phyloP scores from a whole-genome alignment of 2,329 filamentous ascomycete genomes.

The Penicillium sp. region DNA sequence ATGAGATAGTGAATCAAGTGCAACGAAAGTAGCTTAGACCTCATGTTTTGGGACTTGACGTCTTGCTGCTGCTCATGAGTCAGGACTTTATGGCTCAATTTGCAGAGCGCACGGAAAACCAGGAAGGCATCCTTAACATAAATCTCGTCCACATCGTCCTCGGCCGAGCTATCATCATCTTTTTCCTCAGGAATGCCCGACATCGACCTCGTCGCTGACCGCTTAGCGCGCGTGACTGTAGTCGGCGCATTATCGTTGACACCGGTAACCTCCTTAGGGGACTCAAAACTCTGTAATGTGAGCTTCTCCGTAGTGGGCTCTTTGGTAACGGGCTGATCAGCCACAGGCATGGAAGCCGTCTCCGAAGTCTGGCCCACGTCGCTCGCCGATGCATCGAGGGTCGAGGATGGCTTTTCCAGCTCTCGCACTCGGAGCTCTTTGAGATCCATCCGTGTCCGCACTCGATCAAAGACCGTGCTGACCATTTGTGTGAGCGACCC shows the following conservation, averaged over 20 bases:
- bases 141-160: constrained; percentile 82
- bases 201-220: constrained; percentile 45
- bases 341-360: constrained; percentile 30
- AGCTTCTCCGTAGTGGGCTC: constrained; percentile 54
- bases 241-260: constrained; percentile 67
- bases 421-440: constrained; percentile 70
- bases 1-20: constrained; percentile 93
- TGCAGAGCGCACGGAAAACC: constrained; percentile 96
- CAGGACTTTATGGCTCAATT: constrained; percentile 88
- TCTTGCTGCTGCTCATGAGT: constrained; percentile 90
- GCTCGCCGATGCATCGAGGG: constrained; percentile 38
- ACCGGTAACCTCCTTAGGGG: constrained; percentile 63
- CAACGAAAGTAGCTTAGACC: constrained; percentile 90
- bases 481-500: constrained; percentile 98
- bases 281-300: constrained; percentile 67
- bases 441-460: constrained; percentile 79
- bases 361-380: constrained; percentile 48
- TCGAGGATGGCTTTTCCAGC: constrained; percentile 33
- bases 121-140: constrained; percentile 97
- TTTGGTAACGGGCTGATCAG: constrained; percentile 51
- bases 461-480: constrained; percentile 93
- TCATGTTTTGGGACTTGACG: constrained; percentile 90
- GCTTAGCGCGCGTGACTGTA: constrained; percentile 60
- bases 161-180: constrained; percentile 40
- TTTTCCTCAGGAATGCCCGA: constrained; percentile 36